Conservation (phyloP, 2,329 filamentous ascomycete species). For the Penicillium digitatum region DNA sequence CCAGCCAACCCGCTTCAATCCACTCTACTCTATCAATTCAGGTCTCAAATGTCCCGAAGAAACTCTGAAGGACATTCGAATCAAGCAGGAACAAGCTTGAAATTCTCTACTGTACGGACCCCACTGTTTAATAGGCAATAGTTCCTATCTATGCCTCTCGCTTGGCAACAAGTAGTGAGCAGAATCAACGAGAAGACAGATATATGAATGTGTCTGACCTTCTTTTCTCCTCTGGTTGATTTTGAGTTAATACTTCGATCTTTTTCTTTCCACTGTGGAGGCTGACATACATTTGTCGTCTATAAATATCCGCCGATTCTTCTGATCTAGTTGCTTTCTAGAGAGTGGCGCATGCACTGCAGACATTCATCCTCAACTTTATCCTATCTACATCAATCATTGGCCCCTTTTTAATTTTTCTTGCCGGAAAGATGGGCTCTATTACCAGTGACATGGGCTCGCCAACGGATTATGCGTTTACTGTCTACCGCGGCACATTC, state of each 20-base stretch:
- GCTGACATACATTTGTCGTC: background rate
- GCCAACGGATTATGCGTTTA: slow-evolving; percentile 21
- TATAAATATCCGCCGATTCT: background rate
- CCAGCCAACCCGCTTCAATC: background rate
- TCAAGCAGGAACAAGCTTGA: slow-evolving; percentile 11
- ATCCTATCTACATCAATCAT: background rate
- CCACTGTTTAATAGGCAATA: background rate
- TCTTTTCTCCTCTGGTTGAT: background rate
- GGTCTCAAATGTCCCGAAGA: background rate
- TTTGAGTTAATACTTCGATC: background rate
- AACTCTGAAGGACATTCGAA: background rate
- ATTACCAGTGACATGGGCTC: background rate
- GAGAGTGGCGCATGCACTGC: background rate
- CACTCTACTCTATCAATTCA: background rate
- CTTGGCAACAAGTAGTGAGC: background rate
- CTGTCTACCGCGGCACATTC: slow-evolving; percentile 59
- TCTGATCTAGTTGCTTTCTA: background rate
- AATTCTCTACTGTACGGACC: background rate
- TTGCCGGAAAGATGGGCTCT: slow-evolving; percentile 1
- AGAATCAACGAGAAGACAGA: background rate
- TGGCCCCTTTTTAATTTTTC: background rate
- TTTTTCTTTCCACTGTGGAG: background rate
- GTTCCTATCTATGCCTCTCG: background rate
- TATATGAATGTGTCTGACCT: background rate
- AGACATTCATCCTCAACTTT: background rate